Conservation (phyloP, 495 filamentous ascomycete species). For the Hypoxylon cercidicola region DNA sequence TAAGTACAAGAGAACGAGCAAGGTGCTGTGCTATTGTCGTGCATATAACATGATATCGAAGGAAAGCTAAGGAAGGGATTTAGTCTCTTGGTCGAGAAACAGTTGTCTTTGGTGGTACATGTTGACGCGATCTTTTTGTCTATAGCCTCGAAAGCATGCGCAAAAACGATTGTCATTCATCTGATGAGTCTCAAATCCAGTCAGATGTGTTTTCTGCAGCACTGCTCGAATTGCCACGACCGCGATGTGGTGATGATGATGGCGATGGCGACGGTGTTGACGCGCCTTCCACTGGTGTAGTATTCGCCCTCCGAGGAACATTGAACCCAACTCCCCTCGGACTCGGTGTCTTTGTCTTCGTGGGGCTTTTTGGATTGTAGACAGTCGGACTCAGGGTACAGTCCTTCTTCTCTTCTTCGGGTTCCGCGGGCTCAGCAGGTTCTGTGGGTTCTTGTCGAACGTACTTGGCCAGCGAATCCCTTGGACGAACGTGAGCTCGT, state of each 20-base stretch:
- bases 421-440: slow-evolving; percentile 39
- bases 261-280: neutral
- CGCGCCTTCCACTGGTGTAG: slow-evolving; percentile 34
- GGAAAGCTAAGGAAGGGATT: slow-evolving; percentile 32
- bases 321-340: slow-evolving; percentile 58
- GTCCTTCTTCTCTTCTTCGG: slow-evolving; percentile 25
- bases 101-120: slow-evolving; percentile 31
- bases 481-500: slow-evolving; percentile 28
- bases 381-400: slow-evolving; percentile 54
- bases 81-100: slow-evolving; percentile 20
- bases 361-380: slow-evolving; percentile 55
- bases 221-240: slow-evolving; percentile 34
- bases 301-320: slow-evolving; percentile 38
- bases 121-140: slow-evolving; percentile 28
- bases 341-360: slow-evolving; percentile 54
- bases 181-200: slow-evolving; percentile 39
- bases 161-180: neutral
- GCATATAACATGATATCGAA: slow-evolving; percentile 25
- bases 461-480: slow-evolving; percentile 42
- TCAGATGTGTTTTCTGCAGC: slow-evolving; percentile 32
- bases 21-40: slow-evolving; percentile 20
- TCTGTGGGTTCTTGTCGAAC: slow-evolving; percentile 45
- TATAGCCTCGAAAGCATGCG: slow-evolving; percentile 28
- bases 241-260: slow-evolving; percentile 6
- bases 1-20: slow-evolving; percentile 28